phyloP scores from a whole-genome alignment of 768 basidiomycete species.

The Nidula microcarpa region DNA sequence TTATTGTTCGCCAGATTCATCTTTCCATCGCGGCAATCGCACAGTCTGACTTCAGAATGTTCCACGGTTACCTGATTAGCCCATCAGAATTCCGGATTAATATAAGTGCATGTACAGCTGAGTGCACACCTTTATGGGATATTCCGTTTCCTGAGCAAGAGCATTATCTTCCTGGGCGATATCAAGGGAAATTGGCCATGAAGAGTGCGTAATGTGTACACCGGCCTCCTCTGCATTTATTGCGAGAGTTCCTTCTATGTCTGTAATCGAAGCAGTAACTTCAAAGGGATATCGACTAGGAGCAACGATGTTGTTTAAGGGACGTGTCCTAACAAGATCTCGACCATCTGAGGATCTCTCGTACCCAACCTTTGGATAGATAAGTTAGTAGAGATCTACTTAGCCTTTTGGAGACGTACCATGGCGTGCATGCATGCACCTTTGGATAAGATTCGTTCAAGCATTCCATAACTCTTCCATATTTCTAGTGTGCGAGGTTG shows the following conservation, averaged over 20 bases:
- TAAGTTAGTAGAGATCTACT: neutral
- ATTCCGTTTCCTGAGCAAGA: neutral
- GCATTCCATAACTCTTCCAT: constrained; percentile 11
- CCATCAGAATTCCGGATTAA: no score
- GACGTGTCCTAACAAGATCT: neutral
- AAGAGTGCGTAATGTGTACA: neutral
- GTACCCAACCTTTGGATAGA: neutral
- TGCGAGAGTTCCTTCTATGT: neutral
- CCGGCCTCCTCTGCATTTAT: neutral
- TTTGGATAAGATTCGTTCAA: neutral
- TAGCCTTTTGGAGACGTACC: neutral
- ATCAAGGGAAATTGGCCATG: neutral
- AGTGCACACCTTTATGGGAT: neutral
- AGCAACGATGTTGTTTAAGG: neutral
- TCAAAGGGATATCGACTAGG: neutral
- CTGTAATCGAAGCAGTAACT: neutral
- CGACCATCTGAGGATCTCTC: neutral
- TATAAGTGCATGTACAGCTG: no score
- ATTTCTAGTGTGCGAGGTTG: constrained; percentile 15
- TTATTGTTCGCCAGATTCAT: no score
- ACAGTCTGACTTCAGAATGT: no score
- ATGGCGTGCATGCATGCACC: neutral
- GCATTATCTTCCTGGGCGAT: no score
- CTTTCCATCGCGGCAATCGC: no score
- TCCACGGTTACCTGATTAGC: no score